Base-by-base conservation (phyloP, 202 grass and related monocot species). In the Thinopyrum obtusiflorum region DNA sequence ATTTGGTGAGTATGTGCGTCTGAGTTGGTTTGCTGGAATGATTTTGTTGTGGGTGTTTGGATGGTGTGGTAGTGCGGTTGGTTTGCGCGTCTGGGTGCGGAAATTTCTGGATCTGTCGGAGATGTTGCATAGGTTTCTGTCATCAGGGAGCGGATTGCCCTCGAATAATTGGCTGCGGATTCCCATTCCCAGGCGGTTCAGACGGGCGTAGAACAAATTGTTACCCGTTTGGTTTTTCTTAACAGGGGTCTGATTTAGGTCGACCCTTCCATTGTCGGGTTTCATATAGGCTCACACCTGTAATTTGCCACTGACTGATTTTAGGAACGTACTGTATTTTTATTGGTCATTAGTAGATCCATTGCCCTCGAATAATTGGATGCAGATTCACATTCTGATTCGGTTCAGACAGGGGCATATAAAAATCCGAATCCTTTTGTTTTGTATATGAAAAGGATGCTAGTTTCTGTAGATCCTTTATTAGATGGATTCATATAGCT, bases 341-440 rank as follows among this genome's bases (percentile, higher is more conserved):
- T 18, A 0, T 8, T 7, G 6, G 11, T 44, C 3, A 1, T 1
- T 4, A 25, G 20, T 9, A 0, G 25, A 23, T 5, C 0, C 5
- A 85, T 88, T 91, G 82, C 89, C 80, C 89, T 91, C n/a, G 85
- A 91, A 91, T 88, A 91, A 91, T 82, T 32, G 85, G 1, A 37
- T 88, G 89, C 25, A 40, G 82, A 78, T 42, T 77, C 4, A 1
- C 5, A 70, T 88, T 72, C 44, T 20, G 86, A 79, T 73, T 49
- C 82, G 82, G 89, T 88, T 91, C 89, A 91, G 86, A 91, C 86
- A 88, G 89, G 86, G 82, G 89, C 86, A 85, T 91, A 91, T 12
- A 91, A 62, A 82, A 91, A 26, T 86, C 27, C 40, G 89, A 88
- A 79, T 82, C 82, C 78, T 59, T 55, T 1, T 0, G 0, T 24